Base-by-base conservation (phyloP, 2,329 filamentous ascomycete species). In the Cladophialophora exuberans region DNA sequence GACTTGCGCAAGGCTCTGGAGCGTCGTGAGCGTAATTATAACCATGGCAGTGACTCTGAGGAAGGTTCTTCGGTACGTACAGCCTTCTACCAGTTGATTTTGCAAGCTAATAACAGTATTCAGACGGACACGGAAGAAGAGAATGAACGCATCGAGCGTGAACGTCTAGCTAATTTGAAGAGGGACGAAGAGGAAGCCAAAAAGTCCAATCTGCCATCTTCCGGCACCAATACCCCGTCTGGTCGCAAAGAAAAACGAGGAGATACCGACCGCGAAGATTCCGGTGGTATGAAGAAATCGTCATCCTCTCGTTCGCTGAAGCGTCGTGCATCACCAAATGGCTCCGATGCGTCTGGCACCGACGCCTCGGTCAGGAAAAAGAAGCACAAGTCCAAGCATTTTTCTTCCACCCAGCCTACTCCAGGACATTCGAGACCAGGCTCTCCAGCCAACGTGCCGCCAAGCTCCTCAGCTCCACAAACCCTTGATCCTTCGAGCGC, bases 291-390 rank as follows among this genome's bases (percentile, higher is more conserved):
- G 50, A 82, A 81, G 65, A 80, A 79, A 60, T 67, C 69, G 3
- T 67, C 81, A 26, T 71, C 77, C 9, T 66, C 73, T 4, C 83
- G 84, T 66, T 80, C 79, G 26, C 81, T 93, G 48, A 97, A 97
- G 75, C 86, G 93, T 25, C 82, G 89, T 26, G 90, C 91, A 15
- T 96, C 91, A 13, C 90, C 92, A 2, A 88, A 92, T 61, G 80
- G 89, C 26, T 97, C 91, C 1, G 93, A 97, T 69, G 90, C 90
- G 7, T 96, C 90, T 69, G 93, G 90, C 49, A 95, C 92, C 64
- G 93, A 97, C 70, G 93, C 89, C 0, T 84, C 86, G 20, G 49
- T 52, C 26, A 39, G 57, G 7, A 58, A 59, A 23, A 87, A 88
- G 62, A 91, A 94, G 74, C 90, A 89, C 76, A 83, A 88, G 68